Base-by-base conservation (phyloP, 2,329 filamentous ascomycete genomes). In the Trichoderma sp. region DNA sequence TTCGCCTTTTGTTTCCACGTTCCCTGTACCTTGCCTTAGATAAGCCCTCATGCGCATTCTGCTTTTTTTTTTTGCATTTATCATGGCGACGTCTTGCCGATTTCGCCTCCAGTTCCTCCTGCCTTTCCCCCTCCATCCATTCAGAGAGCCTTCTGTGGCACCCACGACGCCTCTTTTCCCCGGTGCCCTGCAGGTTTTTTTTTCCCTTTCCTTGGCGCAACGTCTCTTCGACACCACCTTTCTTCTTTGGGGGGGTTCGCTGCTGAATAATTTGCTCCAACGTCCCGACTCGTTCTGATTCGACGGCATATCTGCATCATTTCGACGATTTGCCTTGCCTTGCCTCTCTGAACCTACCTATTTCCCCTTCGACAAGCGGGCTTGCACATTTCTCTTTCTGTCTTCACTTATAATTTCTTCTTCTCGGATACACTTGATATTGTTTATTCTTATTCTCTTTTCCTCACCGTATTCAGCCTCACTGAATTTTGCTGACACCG, bases 111-210 rank as follows among this genome's bases (percentile, higher is more conserved):
- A 30, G 6, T 54, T 45, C 43, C 26, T 26, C 2, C 43, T 24
- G 21, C 21, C 21, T 19, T 52, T 26, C 26, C 47, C 19, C 30
- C 30, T 34, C 21, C 50, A 28, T 21, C 50, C 60, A 19, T 52
- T 61, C 47, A 61, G 52, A 24, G 39, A 45, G 43, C 34, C 45
- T 28, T 50, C 24, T 61, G 58, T 61, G 43, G 60, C 60, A 56
- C 51, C 43, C 44, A 51, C 60, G 30, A 63, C 60, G 50, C 50
- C 60, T 55, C 41, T 47, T 55, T 26, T 63, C 34, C 39, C 21
- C 48, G 34, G 34, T 39, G 50, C 19, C 24, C 50, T 63, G 60
- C 47, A 60, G 56, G 56, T 55, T 65, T 54, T 60, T 65, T 65
- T 48, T 30, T 30, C 2, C 2, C 7, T 9, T 9, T 9, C 5